Base-by-base conservation (phyloP, 2,329 filamentous ascomycete species). In the Ophiocordyceps robertsii region DNA sequence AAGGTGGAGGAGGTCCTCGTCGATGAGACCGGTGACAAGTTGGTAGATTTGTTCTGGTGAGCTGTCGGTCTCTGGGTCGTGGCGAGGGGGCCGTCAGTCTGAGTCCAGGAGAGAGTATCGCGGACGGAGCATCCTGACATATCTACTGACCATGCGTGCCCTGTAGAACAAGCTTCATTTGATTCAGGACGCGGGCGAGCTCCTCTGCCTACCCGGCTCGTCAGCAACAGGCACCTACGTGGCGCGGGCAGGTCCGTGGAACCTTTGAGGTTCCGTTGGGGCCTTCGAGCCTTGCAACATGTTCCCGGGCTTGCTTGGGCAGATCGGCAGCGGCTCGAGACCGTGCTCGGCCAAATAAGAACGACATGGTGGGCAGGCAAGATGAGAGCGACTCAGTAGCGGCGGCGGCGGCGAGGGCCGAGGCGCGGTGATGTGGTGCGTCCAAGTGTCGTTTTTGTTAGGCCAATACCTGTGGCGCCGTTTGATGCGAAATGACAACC, bases 101-200 rank as follows among this genome's bases (percentile, higher is more conserved):
- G 13, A 16, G 11, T 33, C 13, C 33, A 16, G n/a, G 14, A 14
- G 33, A 10, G 9, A 16, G 33, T 2, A 11, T 2, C 31, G 33
- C 33, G 10, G 7, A 17, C 4, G 9, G 33, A 14, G 14, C 14
- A 17, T 10, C 2, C 2, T 14, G 9, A 7, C 16, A 4, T 3
- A 27, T 27, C 17, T 19, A 56, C 64, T 45, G 72, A 93, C 88
- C 88, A 64, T 86, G 85, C 46, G 88, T 95, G 51, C 90, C 92
- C 69, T 96, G 90, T 13, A 98, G 77, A 46, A 92, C 79, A 49
- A 88, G 68, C 63, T 96, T 96, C 82, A 96, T 94, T 61, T 94
- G 85, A 41, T 75, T 73, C 49, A 98, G 74, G 52, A 89, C 81
- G 58, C 87, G 86, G 39, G 86, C 82, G 48, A 94, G 72, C 57